Conservation (phyloP, 129 eudicot species). For the Ambrosia trifida region DNA sequence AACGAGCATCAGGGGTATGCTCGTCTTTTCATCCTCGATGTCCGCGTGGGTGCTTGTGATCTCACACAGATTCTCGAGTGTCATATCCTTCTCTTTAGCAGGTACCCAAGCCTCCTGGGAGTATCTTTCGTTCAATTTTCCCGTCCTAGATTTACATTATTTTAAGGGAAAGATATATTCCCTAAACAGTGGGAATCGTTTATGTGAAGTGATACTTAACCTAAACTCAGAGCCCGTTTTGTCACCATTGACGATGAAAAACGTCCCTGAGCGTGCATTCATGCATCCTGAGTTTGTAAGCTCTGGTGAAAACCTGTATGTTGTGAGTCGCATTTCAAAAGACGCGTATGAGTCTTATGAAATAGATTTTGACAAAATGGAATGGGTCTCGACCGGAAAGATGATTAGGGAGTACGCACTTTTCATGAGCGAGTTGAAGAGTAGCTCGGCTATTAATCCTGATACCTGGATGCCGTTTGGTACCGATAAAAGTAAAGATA, state of each 20-base stretch:
- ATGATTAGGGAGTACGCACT: neutral
- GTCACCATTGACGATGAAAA: neutral
- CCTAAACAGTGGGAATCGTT: neutral
- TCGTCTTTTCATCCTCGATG: conserved; percentile 14
- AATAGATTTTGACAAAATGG: conserved; percentile 4
- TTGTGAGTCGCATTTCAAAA: neutral
- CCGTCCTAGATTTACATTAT: conserved; percentile 6
- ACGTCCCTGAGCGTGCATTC: neutral
- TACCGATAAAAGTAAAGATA: neutral
- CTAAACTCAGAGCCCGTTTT: neutral
- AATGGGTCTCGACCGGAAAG: conserved; percentile 13
- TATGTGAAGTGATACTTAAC: neutral
- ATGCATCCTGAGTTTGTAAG: neutral
- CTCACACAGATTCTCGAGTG: neutral
- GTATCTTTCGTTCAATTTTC: neutral
- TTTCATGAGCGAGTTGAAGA: neutral
- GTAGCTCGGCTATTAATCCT: neutral
- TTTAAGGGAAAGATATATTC: neutral
- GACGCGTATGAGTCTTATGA: neutral
- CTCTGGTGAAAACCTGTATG: neutral
- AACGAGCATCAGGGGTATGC: neutral
- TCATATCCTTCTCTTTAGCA: neutral
- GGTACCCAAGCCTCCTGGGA: conserved; percentile 19
- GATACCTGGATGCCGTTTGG: neutral
- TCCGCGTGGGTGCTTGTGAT: conserved; percentile 12